Evolutionary conservation across 2,329 filamentous ascomycete genomes (phyloP).

Genomic region (Fusarium verrucosum): DNA sequence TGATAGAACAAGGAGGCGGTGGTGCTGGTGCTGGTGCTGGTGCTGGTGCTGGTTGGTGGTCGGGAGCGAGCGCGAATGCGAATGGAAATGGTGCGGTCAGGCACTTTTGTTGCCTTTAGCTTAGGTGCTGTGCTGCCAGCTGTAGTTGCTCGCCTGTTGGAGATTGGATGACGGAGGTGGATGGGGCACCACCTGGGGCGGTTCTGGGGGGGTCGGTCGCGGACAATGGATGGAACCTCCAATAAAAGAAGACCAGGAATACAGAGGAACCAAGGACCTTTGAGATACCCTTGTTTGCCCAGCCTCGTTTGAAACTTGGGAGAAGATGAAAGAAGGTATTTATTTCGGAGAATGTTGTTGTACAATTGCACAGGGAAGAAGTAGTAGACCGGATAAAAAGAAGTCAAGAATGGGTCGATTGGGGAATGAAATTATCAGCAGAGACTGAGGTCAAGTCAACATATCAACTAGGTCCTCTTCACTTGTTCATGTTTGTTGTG

Average conservation of each 20-base stretch:
- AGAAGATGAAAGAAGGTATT: not conserved
- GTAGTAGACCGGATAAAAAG: not conserved
- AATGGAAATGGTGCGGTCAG: constrained; percentile 39
- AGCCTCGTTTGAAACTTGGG: constrained; percentile 20
- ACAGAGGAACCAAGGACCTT: constrained; percentile 14
- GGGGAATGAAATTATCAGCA: constrained; percentile 31
- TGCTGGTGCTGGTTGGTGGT: constrained; percentile 27
- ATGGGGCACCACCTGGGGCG: constrained; percentile 19
- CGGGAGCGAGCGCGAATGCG: constrained; percentile 24
- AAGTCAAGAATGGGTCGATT: constrained; percentile 1
- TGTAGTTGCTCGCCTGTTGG: constrained; percentile 18
- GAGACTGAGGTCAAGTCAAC: constrained; percentile 11
- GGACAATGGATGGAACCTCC: not conserved
- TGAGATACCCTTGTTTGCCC: constrained; percentile 24
- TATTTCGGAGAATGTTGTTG: not conserved
- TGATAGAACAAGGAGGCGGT: constrained; percentile 32
- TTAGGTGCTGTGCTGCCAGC: constrained; percentile 9
- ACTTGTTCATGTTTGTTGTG: no score
- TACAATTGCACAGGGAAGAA: not conserved
- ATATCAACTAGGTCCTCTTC: constrained; percentile 13
- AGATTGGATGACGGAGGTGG: constrained; percentile 37
- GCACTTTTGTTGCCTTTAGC: constrained; percentile 33
- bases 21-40: constrained; percentile 6
- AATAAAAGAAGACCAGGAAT: constrained; percentile 19
- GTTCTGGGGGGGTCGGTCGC: not conserved